Conservation (phyloP, 768 basidiomycete genomes). For the Tylopilus rubrobrunneus region DNA sequence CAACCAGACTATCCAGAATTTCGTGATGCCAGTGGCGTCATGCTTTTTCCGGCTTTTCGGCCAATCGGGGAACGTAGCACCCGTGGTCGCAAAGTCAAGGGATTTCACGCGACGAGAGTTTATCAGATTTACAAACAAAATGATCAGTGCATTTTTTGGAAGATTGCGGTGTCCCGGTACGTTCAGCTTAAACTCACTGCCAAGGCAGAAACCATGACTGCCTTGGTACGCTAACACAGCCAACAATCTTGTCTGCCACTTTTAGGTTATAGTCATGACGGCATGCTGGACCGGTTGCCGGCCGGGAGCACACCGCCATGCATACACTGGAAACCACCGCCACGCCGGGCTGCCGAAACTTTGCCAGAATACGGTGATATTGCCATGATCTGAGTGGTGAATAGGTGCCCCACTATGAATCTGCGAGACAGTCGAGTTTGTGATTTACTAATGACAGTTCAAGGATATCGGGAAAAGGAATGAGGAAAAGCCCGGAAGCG, state of each 20-base stretch:
- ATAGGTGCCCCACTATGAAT: background rate
- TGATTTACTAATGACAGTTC: constrained; percentile 10
- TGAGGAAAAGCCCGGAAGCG: constrained; percentile 12
- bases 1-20: background rate
- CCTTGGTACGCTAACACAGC: background rate
- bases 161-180: background rate
- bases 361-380: background rate
- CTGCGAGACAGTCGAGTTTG: background rate
- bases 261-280: background rate
- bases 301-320: constrained; percentile 9
- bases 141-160: background rate
- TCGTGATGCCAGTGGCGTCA: background rate
- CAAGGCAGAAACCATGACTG: background rate
- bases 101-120: background rate
- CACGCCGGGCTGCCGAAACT: background rate
- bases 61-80: background rate
- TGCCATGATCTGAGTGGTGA: background rate
- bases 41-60: background rate
- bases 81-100: background rate
- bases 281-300: background rate
- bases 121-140: background rate
- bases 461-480: constrained; percentile 8
- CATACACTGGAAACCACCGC: constrained; percentile 10
- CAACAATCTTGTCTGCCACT: no score
- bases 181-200: background rate